A percentile compares a stretch with the other conserved stretches of the same genome.
phyloP scores from a whole-genome alignment of 768 basidiomycete genomes.

The Sporobolomyces phaffii region DNA sequence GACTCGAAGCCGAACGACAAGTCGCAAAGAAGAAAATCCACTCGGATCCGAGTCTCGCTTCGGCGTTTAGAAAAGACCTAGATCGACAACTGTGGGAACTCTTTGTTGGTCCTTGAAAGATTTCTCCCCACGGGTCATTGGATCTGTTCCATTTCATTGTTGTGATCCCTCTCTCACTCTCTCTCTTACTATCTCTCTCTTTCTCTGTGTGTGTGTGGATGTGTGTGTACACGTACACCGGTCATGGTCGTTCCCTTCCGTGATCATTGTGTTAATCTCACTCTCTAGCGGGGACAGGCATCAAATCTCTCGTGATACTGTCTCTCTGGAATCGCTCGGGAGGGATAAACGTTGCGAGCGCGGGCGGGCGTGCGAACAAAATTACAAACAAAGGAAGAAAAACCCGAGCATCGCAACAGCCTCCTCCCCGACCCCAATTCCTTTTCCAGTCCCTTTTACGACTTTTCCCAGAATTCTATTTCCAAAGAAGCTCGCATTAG shows the following conservation, averaged over 20 bases:
- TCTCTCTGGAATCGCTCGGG: too few species aligned
- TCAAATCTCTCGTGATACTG: too few species aligned
- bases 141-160: neutral
- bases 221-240: too few species aligned
- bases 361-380: neutral
- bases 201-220: too few species aligned
- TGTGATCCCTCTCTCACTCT: too few species aligned
- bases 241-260: too few species aligned
- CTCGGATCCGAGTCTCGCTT: neutral
- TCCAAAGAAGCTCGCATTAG: neutral
- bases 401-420: too few species aligned
- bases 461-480: slow-evolving; percentile 33
- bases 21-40: neutral
- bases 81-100: neutral
- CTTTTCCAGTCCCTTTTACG: neutral
- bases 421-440: neutral
- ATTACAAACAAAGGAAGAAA: neutral
- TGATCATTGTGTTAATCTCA: too few species aligned
- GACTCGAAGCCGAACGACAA: neutral
- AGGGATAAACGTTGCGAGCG: too few species aligned
- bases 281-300: too few species aligned
- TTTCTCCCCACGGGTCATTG: neutral
- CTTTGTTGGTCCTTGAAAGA: slow-evolving; percentile 2
- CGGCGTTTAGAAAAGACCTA: neutral
- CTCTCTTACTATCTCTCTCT: too few species aligned